A percentile compares a stretch with the other conserved stretches of the same genome.
Evolutionary conservation across 257 asterid species (phyloP).

Genomic region (Solanum arcanum): DNA sequence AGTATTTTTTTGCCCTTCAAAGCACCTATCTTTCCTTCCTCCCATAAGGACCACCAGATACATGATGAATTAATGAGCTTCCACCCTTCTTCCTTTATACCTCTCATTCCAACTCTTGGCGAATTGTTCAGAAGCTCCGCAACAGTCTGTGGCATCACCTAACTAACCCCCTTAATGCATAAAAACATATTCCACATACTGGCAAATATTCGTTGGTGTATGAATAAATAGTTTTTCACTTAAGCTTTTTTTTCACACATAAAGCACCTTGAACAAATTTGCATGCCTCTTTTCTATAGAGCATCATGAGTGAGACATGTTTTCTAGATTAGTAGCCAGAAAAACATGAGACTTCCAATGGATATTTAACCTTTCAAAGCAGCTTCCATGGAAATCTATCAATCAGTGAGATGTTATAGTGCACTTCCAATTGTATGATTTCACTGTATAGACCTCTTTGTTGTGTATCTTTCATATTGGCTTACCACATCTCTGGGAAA

Average conservation of each 20-base stretch:
- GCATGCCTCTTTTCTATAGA: not conserved
- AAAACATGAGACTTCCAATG: not conserved
- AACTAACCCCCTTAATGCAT: not conserved
- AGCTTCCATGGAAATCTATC: not conserved
- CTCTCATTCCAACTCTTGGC: not conserved
- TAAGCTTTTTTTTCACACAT: not conserved
- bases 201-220: not conserved
- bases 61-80: not conserved
- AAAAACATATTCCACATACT: not conserved
- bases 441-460: not conserved
- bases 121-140: not conserved
- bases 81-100: not conserved
- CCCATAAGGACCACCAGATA: not conserved
- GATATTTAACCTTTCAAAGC: not conserved
- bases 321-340: not conserved
- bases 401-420: not conserved
- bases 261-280: not conserved
- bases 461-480: not conserved
- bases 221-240: not conserved
- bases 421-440: not conserved
- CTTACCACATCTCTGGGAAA: not conserved
- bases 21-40: not conserved
- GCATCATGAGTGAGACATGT: not conserved
- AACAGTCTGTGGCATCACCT: not conserved
- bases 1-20: not conserved